Conservation (phyloP, 2,329 filamentous ascomycete species). For the Aspergillus floridensis region DNA sequence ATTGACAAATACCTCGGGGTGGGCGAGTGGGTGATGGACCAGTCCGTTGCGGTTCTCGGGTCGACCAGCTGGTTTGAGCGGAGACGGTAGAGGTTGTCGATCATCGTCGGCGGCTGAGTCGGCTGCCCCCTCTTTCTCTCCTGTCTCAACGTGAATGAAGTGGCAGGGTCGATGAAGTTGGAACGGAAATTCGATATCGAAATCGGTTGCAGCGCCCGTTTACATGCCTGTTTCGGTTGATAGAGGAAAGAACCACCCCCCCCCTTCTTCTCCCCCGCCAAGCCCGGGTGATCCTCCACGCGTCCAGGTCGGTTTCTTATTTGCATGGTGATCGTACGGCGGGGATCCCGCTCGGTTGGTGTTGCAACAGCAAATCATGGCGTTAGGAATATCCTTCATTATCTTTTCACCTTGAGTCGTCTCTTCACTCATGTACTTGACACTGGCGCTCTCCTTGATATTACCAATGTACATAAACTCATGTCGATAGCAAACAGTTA, state of each 20-base stretch:
- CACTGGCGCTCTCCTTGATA: conserved; percentile 2
- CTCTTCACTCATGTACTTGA: conserved; percentile 4
- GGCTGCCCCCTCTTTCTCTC: not conserved
- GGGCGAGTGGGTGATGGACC: conserved; percentile 97
- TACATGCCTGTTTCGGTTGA: not conserved
- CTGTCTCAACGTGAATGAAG: not conserved
- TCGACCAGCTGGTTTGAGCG: conserved; percentile 89
- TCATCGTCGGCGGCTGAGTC: not conserved
- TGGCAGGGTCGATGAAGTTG: not conserved
- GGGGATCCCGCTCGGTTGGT: conserved; percentile 1
- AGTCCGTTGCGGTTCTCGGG: conserved; percentile 87
- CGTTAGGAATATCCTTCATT: conserved; percentile 22
- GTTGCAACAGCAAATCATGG: conserved; percentile 14
- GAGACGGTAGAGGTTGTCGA: conserved; percentile 59
- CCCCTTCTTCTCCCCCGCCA: not conserved
- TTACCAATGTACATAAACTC: conserved; percentile 11
- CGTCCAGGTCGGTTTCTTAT: conserved; percentile 9
- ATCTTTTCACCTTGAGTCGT: conserved; percentile 13
- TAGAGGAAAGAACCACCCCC: not conserved
- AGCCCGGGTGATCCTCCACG: not conserved
- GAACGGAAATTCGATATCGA: not conserved
- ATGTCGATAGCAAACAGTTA: not conserved
- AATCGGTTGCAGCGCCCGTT: not conserved
- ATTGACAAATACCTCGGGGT: conserved; percentile 90
- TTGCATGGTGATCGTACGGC: conserved; percentile 13